Evolutionary conservation across 352 stramenopile species (phyloP).

Genomic region (Elongisporangium undulatum): DNA sequence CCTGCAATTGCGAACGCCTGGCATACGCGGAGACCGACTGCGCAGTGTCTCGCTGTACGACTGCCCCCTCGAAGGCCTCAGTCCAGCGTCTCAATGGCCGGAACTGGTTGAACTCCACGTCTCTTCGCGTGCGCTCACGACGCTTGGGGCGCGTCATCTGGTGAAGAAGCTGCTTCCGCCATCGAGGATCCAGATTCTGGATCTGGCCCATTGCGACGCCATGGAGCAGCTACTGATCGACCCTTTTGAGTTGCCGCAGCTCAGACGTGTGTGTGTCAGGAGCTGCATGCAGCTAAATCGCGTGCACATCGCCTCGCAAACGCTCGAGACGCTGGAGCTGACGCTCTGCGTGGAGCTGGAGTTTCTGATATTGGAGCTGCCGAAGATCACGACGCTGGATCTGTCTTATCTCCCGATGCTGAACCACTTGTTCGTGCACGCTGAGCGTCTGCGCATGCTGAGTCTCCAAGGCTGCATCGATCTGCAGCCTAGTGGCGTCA

Average conservation of each 20-base stretch:
- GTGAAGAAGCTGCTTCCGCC: conserved; percentile 32
- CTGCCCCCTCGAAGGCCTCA: conserved; percentile 38
- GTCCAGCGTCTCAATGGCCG: conserved; percentile 34
- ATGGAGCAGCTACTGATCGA: conserved; percentile 60
- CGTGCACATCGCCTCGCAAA: conserved; percentile 46
- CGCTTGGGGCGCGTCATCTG: conserved; percentile 31
- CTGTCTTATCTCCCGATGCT: conserved; percentile 63
- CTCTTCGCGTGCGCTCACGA: conserved; percentile 41
- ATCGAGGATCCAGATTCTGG: conserved; percentile 23
- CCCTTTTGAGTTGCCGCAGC: conserved; percentile 37
- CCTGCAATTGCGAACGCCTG: conserved; percentile 48
- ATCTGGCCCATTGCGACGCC: conserved; percentile 41
- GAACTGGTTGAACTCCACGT: conserved; percentile 39
- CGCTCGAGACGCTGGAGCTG: conserved; percentile 37
- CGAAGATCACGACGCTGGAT: conserved; percentile 25
- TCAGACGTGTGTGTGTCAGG: conserved; percentile 32
- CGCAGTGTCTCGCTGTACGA: conserved; percentile 36
- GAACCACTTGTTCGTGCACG: conserved; percentile 48
- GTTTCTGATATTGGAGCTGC: conserved; percentile 41
- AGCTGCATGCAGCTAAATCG: conserved; percentile 47
- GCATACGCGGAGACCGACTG: conserved; percentile 26
- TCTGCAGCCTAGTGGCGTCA: conserved; percentile 26
- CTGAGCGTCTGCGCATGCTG: conserved; percentile 28
- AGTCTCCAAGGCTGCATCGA: conserved; percentile 42
- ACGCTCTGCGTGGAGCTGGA: conserved; percentile 39